These are phyloP conservation scores for Cordyceps cicadae DNA, from an alignment of 2,329 filamentous ascomycete species.

Conservation along the genomic window DNA sequence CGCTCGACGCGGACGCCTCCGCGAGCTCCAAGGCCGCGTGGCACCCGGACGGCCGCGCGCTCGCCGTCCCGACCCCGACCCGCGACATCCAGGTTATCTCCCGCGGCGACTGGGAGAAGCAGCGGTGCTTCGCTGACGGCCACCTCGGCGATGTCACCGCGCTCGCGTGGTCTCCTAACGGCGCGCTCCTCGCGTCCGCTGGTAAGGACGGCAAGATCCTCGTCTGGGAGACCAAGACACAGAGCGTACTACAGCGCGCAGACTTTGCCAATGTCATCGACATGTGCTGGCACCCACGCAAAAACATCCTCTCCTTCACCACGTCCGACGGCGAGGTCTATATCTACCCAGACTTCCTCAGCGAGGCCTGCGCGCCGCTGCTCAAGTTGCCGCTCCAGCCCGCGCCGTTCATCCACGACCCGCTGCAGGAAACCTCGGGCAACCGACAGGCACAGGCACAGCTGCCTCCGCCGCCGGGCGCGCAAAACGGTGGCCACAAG, in stretches of 20 bases:
- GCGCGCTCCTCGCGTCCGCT: constrained; percentile 70
- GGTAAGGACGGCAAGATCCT: constrained; percentile 61
- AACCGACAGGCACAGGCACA: constrained; percentile 48
- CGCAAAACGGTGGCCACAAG: constrained; percentile 38
- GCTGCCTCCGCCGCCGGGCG: constrained; percentile 27
- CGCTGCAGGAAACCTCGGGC: constrained; percentile 59
- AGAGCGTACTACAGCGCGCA: constrained; percentile 68
- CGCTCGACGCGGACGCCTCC: constrained; percentile 65
- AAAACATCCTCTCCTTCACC: constrained; percentile 85
- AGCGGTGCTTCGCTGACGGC: constrained; percentile 68
- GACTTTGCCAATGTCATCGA: constrained; percentile 80
- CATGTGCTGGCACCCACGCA: constrained; percentile 80
- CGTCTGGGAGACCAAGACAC: constrained; percentile 85
- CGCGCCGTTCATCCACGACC: constrained; percentile 79
- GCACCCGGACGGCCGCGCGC: constrained; percentile 91
- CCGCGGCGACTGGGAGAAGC: constrained; percentile 81
- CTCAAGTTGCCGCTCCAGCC: constrained; percentile 57
- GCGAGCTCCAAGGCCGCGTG: constrained; percentile 68
- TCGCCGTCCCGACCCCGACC: constrained; percentile 75
- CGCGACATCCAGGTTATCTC: constrained; percentile 81
- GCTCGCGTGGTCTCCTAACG: constrained; percentile 89
- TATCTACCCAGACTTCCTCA: constrained; percentile 68
- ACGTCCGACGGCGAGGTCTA: constrained; percentile 89
- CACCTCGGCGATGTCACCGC: constrained; percentile 82
- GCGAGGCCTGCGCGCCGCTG: constrained; percentile 47